Base-by-base conservation (phyloP, 176 grass and related monocot species). In the Carex kokanica region DNA sequence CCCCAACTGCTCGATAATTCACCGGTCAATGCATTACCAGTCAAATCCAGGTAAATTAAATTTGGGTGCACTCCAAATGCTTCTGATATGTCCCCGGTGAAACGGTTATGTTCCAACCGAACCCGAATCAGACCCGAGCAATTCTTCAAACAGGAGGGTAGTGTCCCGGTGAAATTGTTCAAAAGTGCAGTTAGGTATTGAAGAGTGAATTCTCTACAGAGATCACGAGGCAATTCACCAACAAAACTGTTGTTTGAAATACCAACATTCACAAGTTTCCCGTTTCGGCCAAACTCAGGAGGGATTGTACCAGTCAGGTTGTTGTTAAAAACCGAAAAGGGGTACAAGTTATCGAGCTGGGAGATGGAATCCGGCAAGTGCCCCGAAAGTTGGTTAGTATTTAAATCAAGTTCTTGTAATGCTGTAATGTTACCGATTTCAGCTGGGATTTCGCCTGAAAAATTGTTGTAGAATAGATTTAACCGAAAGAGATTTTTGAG, bases 131-230 rank as follows among this genome's bases (percentile, higher is more conserved):
- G 80, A 58, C 21, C 77, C 0, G 86, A 84, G n/a, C 91, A 83
- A 17, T 83, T 90, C 17, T 90, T 78, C 88, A 92, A 88, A 78
- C 92, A 97, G 0, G 86, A 24, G 0, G 94, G 94, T 20, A 94
- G 83, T 3, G 14, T 0, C 41, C 94, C 88, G 25, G 83, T 67
- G 74, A 97, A 81, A 3, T 58, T 66, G 88, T 94, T 91, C 56
- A 64, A 41, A 43, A 85, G 67, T 31, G 84, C 80, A 41, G 38
- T 24, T 43, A 97, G 73, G 24, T 49, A 43, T 31, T 13, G 68
- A 36, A 97, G 90, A 3, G 55, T 64, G 0, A 91, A 70, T 59
- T 63, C 87, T 20, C 32, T n/a, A 85, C 94, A 94, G 4, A 97
- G 47, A 3, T 77, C 85, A 8, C 0, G 88, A 1, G 94, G 91